Evolutionary conservation across 345 rosid genomes (phyloP).

Genomic region (Lepidium didymum): DNA sequence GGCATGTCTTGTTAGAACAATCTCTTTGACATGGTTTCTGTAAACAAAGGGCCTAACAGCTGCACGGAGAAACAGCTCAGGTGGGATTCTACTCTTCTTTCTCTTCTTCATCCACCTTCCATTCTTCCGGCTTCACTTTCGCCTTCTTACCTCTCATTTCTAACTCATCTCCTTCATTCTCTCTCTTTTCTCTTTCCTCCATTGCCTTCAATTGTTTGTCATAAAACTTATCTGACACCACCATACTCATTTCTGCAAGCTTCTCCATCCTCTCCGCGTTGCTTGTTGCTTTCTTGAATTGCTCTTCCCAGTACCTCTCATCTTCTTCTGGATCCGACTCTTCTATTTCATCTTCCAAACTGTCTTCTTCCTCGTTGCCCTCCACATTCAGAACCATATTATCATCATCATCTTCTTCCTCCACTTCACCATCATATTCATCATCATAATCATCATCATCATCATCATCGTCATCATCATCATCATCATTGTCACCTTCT

Average conservation of each 20-base stretch:
- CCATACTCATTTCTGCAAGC: constrained; percentile 55
- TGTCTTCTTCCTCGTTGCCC: constrained; percentile 33
- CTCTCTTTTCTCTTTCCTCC: constrained; percentile 29
- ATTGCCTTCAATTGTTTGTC: constrained; percentile 44
- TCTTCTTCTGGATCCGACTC: constrained; percentile 47
- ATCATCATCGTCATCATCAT: constrained; percentile 6
- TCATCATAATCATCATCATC: constrained; percentile 27
- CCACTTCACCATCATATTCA: constrained; percentile 18
- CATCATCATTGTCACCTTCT: constrained; percentile 38
- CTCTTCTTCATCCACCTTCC: constrained; percentile 77
- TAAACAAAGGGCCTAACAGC: constrained; percentile 87
- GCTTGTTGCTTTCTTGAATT: constrained; percentile 52
- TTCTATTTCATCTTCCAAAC: constrained; percentile 27
- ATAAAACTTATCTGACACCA: constrained; percentile 37
- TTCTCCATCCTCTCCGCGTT: constrained; percentile 75
- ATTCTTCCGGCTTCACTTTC: constrained; percentile 67
- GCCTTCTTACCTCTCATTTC: constrained; percentile 61
- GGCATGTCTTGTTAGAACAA: constrained; percentile 89
- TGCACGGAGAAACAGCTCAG: constrained; percentile 67
- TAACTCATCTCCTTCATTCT: constrained; percentile 50
- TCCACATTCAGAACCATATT: constrained; percentile 37
- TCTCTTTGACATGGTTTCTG: constrained; percentile 91
- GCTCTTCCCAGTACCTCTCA: constrained; percentile 58
- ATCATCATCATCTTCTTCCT: constrained; percentile 34
- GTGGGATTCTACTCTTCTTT: constrained; percentile 76